A percentile compares a stretch with the other conserved stretches of the same genome.
These are phyloP conservation scores for Verticillium nonalfalfae DNA, from an alignment of 2,329 filamentous ascomycete species.

Conservation along the genomic window DNA sequence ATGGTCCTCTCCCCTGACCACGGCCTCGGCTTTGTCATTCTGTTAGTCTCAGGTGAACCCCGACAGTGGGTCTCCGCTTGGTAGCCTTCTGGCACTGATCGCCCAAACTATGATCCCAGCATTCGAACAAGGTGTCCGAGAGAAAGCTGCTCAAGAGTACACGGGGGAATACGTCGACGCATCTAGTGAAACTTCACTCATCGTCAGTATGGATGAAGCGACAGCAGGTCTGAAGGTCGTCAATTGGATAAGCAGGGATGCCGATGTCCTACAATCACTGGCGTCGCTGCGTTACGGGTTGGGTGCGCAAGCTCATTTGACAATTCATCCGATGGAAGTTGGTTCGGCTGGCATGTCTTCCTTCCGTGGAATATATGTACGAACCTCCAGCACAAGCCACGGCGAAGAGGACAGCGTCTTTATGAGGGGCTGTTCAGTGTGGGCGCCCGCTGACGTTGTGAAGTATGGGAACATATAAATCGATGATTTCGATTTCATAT, in stretches of 20 bases:
- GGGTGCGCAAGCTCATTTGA: background rate
- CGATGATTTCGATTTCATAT: constrained; percentile 12
- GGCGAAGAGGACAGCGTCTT: background rate
- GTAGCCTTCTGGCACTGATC: constrained; percentile 9
- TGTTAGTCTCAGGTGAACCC: constrained; percentile 15
- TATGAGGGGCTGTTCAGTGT: background rate
- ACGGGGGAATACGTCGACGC: constrained; percentile 10
- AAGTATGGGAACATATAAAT: constrained; percentile 11
- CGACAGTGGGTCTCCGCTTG: background rate
- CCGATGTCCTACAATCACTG: background rate
- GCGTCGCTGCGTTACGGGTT: background rate
- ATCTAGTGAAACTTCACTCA: background rate
- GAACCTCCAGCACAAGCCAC: background rate
- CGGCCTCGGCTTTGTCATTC: constrained; percentile 17
- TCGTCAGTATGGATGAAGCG: background rate
- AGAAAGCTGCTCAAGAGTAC: constrained; percentile 10
- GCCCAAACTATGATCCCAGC: constrained; percentile 12
- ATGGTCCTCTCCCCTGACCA: constrained; percentile 16
- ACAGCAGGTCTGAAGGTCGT: background rate
- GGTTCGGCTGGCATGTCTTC: background rate
- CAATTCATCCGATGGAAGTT: background rate
- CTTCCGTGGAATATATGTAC: constrained; percentile 2
- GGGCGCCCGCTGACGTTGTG: constrained; percentile 5
- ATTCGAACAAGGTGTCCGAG: constrained; percentile 12
- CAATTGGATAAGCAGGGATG: background rate